phyloP scores from a whole-genome alignment of 2,329 filamentous ascomycete species.

The Nothophaeocryptopus gaeumannii region DNA sequence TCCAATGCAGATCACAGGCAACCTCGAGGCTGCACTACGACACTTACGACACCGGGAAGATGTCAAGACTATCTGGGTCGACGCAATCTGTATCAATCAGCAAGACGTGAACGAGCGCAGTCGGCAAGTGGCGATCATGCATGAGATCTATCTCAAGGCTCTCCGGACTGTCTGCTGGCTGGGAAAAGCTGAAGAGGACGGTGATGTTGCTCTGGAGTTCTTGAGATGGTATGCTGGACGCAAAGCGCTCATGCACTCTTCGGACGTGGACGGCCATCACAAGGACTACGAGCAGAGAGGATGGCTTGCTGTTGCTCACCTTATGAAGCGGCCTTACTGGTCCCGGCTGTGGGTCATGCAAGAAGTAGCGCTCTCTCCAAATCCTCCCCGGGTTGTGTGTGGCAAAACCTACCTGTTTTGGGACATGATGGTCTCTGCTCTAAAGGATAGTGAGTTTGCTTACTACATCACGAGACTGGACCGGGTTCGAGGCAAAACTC shows the following conservation, averaged over 20 bases:
- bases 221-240: background rate
- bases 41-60: background rate
- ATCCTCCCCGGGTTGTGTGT: too few species aligned
- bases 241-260: background rate
- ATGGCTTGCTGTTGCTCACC: background rate
- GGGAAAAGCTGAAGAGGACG: slow-evolving; percentile 1
- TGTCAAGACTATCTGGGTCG: slow-evolving; percentile 5
- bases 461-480: background rate
- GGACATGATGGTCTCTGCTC: background rate
- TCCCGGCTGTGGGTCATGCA: background rate
- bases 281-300: background rate
- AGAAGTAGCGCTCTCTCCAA: background rate
- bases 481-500: background rate
- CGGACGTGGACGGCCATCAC: background rate
- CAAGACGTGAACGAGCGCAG: slow-evolving; percentile 2
- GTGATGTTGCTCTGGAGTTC: background rate
- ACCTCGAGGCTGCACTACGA: background rate
- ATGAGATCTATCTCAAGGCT: slow-evolving; percentile 2
- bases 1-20: slow-evolving; percentile 1
- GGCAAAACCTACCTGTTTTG: too few species aligned
- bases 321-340: background rate
- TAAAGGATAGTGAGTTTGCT: background rate
- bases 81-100: slow-evolving; percentile 12
- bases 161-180: slow-evolving; percentile 1
- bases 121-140: slow-evolving; percentile 5